phyloP scores from a whole-genome alignment of 371 early-diverging fungal genomes.

The Dichotomocladium elegans region DNA sequence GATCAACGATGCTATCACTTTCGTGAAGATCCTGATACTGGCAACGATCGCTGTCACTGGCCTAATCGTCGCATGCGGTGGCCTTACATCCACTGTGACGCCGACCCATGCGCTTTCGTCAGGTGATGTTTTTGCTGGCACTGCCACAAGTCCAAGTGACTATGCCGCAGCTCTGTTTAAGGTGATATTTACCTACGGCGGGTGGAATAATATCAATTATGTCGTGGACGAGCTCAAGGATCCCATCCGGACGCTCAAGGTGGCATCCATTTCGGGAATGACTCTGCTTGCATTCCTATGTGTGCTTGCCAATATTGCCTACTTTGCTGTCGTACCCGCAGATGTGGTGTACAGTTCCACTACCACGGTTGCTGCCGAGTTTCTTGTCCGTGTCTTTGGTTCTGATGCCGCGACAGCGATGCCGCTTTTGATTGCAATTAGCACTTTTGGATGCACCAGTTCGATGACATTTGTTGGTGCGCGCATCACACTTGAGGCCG shows the following conservation, averaged over 20 bases:
- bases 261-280: constrained; percentile 19
- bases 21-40: constrained; percentile 13
- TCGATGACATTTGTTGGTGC: constrained; percentile 16
- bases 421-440: constrained; percentile 19
- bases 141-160: constrained; percentile 5
- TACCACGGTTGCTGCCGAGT: constrained; percentile 28
- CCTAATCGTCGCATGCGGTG: constrained; percentile 9
- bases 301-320: constrained; percentile 31
- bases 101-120: neutral
- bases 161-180: constrained; percentile 23
- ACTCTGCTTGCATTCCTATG: constrained; percentile 19
- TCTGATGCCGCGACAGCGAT: constrained; percentile 9
- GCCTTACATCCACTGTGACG: constrained; percentile 6
- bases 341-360: constrained; percentile 14
- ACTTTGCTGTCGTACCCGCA: constrained; percentile 30
- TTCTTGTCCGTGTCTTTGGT: constrained; percentile 26
- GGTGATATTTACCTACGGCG: constrained; percentile 23
- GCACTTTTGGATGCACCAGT: constrained; percentile 17
- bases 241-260: constrained; percentile 25
- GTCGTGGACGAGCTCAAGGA: constrained; percentile 27
- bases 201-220: constrained; percentile 28
- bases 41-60: constrained; percentile 13
- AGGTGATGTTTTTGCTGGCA: constrained; percentile 14
- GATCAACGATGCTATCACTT: constrained; percentile 5
- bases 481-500: constrained; percentile 17